A percentile compares a stretch with the other conserved stretches of the same genome.
Conservation (phyloP, 169 alveolate genomes). For the Babesia bigemina region DNA sequence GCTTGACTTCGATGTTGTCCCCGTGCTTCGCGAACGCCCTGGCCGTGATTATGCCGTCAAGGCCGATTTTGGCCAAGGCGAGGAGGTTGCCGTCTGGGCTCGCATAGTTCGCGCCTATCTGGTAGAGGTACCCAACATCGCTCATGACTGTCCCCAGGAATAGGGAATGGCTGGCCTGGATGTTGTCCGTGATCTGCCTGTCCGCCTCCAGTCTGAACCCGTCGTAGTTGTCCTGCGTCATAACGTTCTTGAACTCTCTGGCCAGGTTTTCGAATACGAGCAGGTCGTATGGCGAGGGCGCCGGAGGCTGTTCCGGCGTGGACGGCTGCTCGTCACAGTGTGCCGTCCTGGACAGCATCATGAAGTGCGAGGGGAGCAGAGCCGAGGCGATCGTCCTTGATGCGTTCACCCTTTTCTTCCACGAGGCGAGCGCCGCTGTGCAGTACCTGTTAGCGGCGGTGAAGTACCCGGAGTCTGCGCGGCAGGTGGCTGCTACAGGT, state of each 20-base stretch:
- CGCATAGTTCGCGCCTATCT: constrained; percentile 87
- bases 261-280: constrained; percentile 79
- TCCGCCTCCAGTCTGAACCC: constrained; percentile 90
- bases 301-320: constrained; percentile 27
- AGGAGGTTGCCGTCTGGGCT: constrained; percentile 80
- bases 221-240: constrained; percentile 88
- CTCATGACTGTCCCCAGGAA: constrained; percentile 83
- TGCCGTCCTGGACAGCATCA: constrained; percentile 1
- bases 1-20: constrained; percentile 76
- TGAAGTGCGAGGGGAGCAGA: constrained; percentile 18
- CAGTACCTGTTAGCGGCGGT: constrained; percentile 1
- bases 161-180: constrained; percentile 86
- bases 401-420: constrained; percentile 10
- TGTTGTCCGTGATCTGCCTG: constrained; percentile 78
- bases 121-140: constrained; percentile 85
- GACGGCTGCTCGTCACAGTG: constrained; percentile 37
- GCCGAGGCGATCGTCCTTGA: constrained; percentile 18
- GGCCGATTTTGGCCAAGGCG: constrained; percentile 80
- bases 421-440: constrained; percentile 11
- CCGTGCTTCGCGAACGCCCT: constrained; percentile 71
- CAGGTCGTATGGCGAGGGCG: constrained; percentile 41
- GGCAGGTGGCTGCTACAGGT: background rate
- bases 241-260: constrained; percentile 84
- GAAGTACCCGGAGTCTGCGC: constrained; percentile 6
- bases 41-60: constrained; percentile 84